Conservation (phyloP, 2,329 filamentous ascomycete genomes). For the Pseudovirgaria hyperparasitica region DNA sequence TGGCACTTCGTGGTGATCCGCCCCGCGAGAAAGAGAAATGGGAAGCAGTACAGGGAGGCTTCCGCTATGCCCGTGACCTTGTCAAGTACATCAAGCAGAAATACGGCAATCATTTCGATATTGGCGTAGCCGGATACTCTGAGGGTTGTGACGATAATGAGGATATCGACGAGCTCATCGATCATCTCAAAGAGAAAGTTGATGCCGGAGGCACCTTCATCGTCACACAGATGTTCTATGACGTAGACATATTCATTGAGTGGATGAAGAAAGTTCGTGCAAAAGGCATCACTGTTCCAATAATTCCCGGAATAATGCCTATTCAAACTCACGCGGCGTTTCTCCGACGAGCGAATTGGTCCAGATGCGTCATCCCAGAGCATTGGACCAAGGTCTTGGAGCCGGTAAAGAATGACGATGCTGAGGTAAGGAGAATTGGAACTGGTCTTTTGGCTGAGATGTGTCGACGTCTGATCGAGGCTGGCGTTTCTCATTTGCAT, state of each 20-base stretch:
- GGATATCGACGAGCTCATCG: conserved; percentile 70
- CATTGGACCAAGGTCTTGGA: conserved; percentile 74
- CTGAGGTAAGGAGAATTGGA: conserved; percentile 79
- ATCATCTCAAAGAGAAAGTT: conserved; percentile 93
- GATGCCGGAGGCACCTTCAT: conserved; percentile 89
- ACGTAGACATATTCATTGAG: conserved; percentile 83
- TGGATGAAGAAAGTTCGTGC: conserved; percentile 83
- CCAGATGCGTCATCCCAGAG: conserved; percentile 70
- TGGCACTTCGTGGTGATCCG: conserved; percentile 85
- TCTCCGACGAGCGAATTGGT: conserved; percentile 78
- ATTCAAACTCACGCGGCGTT: conserved; percentile 95
- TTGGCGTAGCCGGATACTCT: conserved; percentile 92
- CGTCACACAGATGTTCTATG: conserved; percentile 99
- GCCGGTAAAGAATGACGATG: conserved; percentile 92
- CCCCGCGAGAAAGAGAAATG: conserved; percentile 89
- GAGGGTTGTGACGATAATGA: conserved; percentile 92
- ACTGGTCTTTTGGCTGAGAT: conserved; percentile 78
- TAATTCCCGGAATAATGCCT: conserved; percentile 80
- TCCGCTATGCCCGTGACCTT: conserved; percentile 84
- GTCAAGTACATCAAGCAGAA: conserved; percentile 68
- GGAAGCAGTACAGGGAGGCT: conserved; percentile 75
- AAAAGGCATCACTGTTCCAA: conserved; percentile 70
- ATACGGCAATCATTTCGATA: conserved; percentile 88
- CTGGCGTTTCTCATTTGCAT: conserved; percentile 78
- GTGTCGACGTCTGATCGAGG: conserved; percentile 73